Percentiles rank a stretch among this genome's conserved stretches.
Evolutionary conservation across 2,329 filamentous ascomycete species (phyloP).

Genomic region (Paradendryphiella salina): DNA sequence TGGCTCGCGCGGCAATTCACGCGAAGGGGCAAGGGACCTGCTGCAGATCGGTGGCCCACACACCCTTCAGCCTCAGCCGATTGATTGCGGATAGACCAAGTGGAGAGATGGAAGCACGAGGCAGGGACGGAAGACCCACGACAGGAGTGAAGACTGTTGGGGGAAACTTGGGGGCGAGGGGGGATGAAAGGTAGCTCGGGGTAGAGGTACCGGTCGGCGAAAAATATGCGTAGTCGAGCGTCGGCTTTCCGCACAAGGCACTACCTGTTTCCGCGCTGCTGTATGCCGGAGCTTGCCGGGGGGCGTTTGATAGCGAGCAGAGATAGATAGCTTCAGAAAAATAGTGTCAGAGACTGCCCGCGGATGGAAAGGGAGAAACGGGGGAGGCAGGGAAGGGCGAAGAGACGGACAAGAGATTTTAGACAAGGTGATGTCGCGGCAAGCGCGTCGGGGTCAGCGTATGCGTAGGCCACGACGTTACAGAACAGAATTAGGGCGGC

Average conservation of each 20-base stretch:
- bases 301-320: slow-evolving; percentile 12
- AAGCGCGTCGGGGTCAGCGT: slow-evolving; percentile 24
- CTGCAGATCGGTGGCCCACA: slow-evolving; percentile 44
- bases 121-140: slow-evolving; percentile 39
- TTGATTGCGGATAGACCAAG: slow-evolving; percentile 40
- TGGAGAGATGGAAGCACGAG: slow-evolving; percentile 41
- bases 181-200: slow-evolving; percentile 12
- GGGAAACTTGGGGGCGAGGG: slow-evolving; percentile 22
- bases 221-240: slow-evolving; percentile 30
- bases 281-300: slow-evolving; percentile 33
- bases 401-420: slow-evolving; percentile 20
- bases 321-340: slow-evolving; percentile 4
- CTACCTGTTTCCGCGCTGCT: slow-evolving; percentile 31
- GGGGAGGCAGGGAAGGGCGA: slow-evolving; percentile 18
- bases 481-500: slow-evolving; percentile 12
- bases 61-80: slow-evolving; percentile 45
- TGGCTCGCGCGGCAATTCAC: slow-evolving; percentile 38
- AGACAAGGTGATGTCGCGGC: slow-evolving; percentile 24
- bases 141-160: slow-evolving; percentile 21
- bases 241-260: slow-evolving; percentile 32
- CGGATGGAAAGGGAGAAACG: neutral
- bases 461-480: slow-evolving; percentile 17
- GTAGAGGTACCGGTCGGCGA: slow-evolving; percentile 25
- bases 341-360: neutral
- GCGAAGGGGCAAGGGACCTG: slow-evolving; percentile 41